Evolutionary conservation across 2,329 filamentous ascomycete genomes (phyloP).

Genomic region (Colletotrichum lupini): DNA sequence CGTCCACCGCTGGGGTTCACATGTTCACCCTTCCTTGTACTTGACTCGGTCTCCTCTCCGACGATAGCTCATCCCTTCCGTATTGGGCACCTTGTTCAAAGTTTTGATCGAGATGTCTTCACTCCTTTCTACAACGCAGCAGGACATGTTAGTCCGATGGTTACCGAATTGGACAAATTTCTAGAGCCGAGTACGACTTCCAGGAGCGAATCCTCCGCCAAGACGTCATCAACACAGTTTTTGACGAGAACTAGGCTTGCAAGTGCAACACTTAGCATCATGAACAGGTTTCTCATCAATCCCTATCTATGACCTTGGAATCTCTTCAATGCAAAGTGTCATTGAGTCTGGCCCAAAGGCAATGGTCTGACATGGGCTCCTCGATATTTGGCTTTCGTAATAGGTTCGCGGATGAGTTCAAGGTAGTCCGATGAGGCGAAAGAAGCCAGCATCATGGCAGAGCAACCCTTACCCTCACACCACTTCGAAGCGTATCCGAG

Average conservation of each 20-base stretch:
- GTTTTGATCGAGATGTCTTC: neutral
- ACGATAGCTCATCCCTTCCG: neutral
- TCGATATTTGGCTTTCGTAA: neutral
- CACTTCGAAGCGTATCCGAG: neutral
- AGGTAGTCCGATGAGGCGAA: neutral
- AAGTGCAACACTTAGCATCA: neutral
- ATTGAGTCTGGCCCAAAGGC: neutral
- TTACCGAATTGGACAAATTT: neutral
- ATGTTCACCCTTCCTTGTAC: neutral
- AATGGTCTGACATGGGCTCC: neutral
- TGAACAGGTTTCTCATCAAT: neutral
- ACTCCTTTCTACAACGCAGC: neutral
- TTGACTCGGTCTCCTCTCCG: neutral
- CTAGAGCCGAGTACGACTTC: neutral
- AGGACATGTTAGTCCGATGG: neutral
- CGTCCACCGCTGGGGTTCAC: neutral
- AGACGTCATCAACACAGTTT: neutral
- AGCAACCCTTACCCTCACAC: neutral
- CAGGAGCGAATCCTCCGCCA: neutral
- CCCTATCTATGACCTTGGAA: neutral
- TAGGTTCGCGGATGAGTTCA: neutral
- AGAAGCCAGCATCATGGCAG: conserved; percentile 3
- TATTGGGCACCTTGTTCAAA: neutral
- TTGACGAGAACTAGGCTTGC: neutral
- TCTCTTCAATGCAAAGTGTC: neutral